These are phyloP conservation scores for Magnaporthiopsis poae DNA, from an alignment of 2,329 filamentous ascomycete species.

Conservation along the genomic window DNA sequence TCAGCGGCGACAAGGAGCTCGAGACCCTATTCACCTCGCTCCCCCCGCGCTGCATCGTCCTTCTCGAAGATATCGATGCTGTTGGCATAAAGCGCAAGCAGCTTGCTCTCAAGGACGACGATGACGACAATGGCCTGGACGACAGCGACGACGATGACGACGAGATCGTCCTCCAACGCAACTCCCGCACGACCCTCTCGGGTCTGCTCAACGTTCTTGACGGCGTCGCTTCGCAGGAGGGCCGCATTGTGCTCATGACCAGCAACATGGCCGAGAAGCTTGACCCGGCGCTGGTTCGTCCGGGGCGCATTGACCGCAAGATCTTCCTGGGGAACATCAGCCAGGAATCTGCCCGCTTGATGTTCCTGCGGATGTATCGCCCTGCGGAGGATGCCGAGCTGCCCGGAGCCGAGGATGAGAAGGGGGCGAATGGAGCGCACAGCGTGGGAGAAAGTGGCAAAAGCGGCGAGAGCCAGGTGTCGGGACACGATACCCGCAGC, in stretches of 20 bases:
- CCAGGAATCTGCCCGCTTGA: constrained; percentile 30
- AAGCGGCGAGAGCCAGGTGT: constrained; percentile 10
- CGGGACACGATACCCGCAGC: constrained; percentile 11
- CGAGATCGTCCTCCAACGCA: not conserved
- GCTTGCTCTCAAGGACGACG: constrained; percentile 12
- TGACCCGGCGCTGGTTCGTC: constrained; percentile 54
- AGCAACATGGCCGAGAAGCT: constrained; percentile 58
- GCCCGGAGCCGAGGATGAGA: not conserved
- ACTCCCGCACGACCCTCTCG: constrained; percentile 40
- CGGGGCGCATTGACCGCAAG: constrained; percentile 57
- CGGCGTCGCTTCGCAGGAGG: constrained; percentile 59
- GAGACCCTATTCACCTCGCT: constrained; percentile 24
- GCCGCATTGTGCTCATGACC: constrained; percentile 64
- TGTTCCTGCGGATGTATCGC: constrained; percentile 38
- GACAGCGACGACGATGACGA: constrained; percentile 12
- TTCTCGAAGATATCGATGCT: constrained; percentile 48
- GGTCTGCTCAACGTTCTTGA: constrained; percentile 62
- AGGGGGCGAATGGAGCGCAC: not conserved
- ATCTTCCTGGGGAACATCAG: constrained; percentile 46
- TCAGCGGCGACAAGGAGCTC: constrained; percentile 20
- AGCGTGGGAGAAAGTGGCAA: not conserved
- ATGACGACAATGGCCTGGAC: constrained; percentile 14
- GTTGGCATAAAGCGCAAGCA: constrained; percentile 32
- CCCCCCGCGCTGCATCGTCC: constrained; percentile 32
- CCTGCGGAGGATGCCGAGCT: constrained; percentile 19